These are phyloP conservation scores for Talaromyces atroroseus DNA, from an alignment of 2,329 filamentous ascomycete species.

Conservation along the genomic window DNA sequence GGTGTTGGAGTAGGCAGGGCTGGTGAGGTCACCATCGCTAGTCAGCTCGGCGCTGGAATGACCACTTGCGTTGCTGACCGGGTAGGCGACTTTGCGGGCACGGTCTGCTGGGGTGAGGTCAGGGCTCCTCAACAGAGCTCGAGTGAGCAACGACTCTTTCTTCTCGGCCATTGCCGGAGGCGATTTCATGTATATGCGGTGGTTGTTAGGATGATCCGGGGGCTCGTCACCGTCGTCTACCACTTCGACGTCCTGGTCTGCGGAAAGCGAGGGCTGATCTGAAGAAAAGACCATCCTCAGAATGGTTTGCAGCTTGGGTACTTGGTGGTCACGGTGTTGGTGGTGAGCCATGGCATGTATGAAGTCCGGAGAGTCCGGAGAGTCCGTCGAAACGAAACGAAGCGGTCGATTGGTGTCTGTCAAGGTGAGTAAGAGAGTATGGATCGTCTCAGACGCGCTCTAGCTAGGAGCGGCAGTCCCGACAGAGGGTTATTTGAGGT, in stretches of 20 bases:
- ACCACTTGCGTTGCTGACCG: conserved; percentile 70
- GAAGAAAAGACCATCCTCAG: conserved; percentile 43
- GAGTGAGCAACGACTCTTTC: conserved; percentile 79
- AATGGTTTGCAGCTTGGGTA: conserved; percentile 34
- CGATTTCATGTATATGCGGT: conserved; percentile 44
- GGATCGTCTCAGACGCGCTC: neutral
- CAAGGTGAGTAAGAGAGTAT: neutral
- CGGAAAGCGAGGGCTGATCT: conserved; percentile 32
- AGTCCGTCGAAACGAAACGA: neutral
- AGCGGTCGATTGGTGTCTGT: neutral
- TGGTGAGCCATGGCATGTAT: conserved; percentile 12
- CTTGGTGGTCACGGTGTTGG: conserved; percentile 11
- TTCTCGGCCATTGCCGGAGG: conserved; percentile 47
- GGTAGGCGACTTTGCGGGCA: conserved; percentile 53
- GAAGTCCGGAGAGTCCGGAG: neutral
- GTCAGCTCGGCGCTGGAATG: conserved; percentile 85
- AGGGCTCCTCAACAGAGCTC: conserved; percentile 66
- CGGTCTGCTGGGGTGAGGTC: conserved; percentile 42
- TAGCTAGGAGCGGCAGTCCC: too few relatives aligned
- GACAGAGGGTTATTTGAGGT: neutral
- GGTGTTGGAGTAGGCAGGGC: conserved; percentile 78
- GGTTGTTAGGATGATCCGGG: conserved; percentile 54
- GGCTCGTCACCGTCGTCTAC: conserved; percentile 80
- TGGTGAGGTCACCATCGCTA: conserved; percentile 89
- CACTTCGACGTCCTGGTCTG: conserved; percentile 56